These are phyloP conservation scores for Musa itinerans DNA, from an alignment of 176 grass and related monocot species.

Conservation along the genomic window DNA sequence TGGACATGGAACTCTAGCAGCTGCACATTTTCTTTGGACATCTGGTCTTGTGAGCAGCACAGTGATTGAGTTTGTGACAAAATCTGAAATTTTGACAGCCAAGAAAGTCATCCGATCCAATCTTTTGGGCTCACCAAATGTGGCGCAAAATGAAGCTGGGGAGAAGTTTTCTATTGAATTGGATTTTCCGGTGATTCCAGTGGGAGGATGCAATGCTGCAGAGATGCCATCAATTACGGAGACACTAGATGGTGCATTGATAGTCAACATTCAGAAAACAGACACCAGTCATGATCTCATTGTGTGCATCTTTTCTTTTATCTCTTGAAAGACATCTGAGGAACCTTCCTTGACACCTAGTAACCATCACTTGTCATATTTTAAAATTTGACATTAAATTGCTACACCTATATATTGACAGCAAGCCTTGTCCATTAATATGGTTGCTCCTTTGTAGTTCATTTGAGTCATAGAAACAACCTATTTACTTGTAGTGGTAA, in stretches of 20 bases:
- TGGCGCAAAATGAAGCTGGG: neutral
- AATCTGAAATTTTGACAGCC: constrained; percentile 50
- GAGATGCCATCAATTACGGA: constrained; percentile 37
- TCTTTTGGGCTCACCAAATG: neutral
- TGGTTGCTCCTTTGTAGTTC: too few species aligned
- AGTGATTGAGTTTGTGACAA: constrained; percentile 47
- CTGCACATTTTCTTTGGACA: constrained; percentile 49
- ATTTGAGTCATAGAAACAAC: too few species aligned
- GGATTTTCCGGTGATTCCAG: constrained; percentile 50
- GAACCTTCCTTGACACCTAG: neutral
- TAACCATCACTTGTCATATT: neutral
- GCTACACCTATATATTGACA: too few species aligned
- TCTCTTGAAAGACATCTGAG: neutral
- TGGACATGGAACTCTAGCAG: constrained; percentile 61
- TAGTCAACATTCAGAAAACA: constrained; percentile 51
- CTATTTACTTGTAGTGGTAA: too few species aligned
- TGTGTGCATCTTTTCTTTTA: constrained; percentile 26
- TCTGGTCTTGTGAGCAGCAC: constrained; percentile 22
- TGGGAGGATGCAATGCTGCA: constrained; percentile 22
- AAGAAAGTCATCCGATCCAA: constrained; percentile 25
- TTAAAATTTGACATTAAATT: neutral
- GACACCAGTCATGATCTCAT: constrained; percentile 33
- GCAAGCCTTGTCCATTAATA: too few species aligned
- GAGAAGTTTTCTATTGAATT: constrained; percentile 52
- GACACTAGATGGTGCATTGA: constrained; percentile 40